Conservation (phyloP, 1,284 basidiomycete species). For the Afroboletus lepidellus region DNA sequence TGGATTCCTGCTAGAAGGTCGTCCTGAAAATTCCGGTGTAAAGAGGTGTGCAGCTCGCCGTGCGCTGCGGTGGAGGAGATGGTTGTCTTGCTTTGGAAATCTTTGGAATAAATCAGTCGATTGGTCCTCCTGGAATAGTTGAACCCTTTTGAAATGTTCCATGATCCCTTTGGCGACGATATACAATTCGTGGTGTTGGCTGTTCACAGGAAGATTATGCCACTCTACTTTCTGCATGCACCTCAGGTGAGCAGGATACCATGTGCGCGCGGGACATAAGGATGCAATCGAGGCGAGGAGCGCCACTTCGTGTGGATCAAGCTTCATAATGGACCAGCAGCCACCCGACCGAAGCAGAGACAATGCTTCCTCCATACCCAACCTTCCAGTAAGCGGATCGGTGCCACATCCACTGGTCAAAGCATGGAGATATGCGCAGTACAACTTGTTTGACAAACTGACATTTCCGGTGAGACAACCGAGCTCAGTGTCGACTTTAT, state of each 20-base stretch:
- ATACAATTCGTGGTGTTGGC: constrained; percentile 37
- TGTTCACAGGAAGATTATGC: constrained; percentile 15
- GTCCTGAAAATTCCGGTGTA: constrained; percentile 5
- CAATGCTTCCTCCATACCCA: constrained; percentile 48
- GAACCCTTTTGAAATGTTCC: constrained; percentile 25
- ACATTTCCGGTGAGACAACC: constrained; percentile 37
- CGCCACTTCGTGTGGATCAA: constrained; percentile 29
- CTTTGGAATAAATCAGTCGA: neutral
- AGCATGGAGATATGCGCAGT: constrained; percentile 45
- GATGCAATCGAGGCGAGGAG: constrained; percentile 36
- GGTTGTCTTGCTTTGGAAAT: constrained; percentile 7
- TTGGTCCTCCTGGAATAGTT: constrained; percentile 5
- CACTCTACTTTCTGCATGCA: constrained; percentile 38
- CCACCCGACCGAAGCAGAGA: constrained; percentile 37
- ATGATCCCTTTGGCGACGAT: constrained; percentile 30
- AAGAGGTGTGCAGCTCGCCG: constrained; percentile 11
- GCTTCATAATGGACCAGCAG: constrained; percentile 39
- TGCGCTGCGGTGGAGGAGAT: constrained; percentile 18
- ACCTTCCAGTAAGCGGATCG: constrained; percentile 45
- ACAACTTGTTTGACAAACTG: constrained; percentile 37
- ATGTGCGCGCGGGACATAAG: constrained; percentile 37
- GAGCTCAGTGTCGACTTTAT: constrained; percentile 39
- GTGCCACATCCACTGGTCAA: constrained; percentile 39
- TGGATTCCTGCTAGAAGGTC: neutral
- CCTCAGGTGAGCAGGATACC: constrained; percentile 39